A percentile compares a stretch with the other conserved stretches of the same genome.
These are phyloP conservation scores for Phylloporus gajari DNA, from an alignment of 1,284 basidiomycete genomes.

Conservation along the genomic window DNA sequence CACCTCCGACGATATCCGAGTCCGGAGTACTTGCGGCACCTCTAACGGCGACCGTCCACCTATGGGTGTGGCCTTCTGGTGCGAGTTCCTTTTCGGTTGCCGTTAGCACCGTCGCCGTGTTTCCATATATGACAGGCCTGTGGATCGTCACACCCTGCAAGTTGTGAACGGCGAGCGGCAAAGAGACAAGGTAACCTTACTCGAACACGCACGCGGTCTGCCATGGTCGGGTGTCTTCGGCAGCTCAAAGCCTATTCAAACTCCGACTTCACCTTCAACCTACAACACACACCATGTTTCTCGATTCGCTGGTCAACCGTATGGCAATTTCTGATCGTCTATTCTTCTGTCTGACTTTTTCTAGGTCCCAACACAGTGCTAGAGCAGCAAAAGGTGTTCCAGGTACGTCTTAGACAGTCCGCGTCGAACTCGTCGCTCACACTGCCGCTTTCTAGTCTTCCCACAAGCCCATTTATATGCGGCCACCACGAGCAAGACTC, in stretches of 20 bases:
- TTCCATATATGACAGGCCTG: constrained; percentile 95
- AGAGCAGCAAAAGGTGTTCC: constrained; percentile 71
- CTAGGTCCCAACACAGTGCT: constrained; percentile 69
- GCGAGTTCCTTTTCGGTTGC: constrained; percentile 75
- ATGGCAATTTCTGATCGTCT: constrained; percentile 8
- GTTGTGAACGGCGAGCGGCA: constrained; percentile 15
- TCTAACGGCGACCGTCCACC: constrained; percentile 96
- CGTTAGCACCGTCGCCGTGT: constrained; percentile 87
- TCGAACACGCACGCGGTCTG: constrained; percentile 78
- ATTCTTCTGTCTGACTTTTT: background rate
- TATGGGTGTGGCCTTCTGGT: constrained; percentile 88
- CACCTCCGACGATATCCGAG: constrained; percentile 82
- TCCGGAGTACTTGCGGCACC: constrained; percentile 74
- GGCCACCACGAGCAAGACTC: constrained; percentile 57
- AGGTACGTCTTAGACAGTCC: constrained; percentile 56
- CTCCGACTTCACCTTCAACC: constrained; percentile 38
- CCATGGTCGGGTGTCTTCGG: constrained; percentile 56
- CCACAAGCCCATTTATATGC: constrained; percentile 56
- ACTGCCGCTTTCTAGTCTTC: constrained; percentile 42
- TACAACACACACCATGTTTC: constrained; percentile 52
- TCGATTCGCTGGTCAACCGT: constrained; percentile 68
- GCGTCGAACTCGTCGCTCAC: constrained; percentile 11
- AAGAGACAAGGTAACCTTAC: constrained; percentile 53
- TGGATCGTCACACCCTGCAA: constrained; percentile 87
- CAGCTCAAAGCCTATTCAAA: constrained; percentile 35